Conservation (phyloP, 257 asterid genomes). For the Perilla frutescens region DNA sequence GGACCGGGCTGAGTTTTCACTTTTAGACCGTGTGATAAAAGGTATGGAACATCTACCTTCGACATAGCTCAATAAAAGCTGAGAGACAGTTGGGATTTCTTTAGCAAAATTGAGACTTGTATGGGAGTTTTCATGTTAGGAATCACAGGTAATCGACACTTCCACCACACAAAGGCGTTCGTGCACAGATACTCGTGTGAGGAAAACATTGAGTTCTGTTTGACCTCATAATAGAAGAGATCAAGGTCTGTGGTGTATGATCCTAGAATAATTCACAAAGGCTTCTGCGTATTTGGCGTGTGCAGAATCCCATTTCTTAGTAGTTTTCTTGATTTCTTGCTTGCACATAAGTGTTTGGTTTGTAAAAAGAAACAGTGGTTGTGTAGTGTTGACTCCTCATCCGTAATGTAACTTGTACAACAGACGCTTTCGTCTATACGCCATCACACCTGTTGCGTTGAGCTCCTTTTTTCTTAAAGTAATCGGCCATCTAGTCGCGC, state of each 20-base stretch:
- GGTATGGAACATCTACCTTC: conserved; percentile 18
- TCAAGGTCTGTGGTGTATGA: conserved; percentile 26
- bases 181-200: conserved; percentile 1
- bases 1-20: conserved; percentile 13
- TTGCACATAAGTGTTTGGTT: conserved; percentile 46
- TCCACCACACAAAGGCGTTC: conserved; percentile 17
- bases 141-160: conserved; percentile 30
- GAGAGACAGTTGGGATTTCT: conserved; percentile 31
- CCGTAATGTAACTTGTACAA: conserved; percentile 21
- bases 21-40: conserved; percentile 6
- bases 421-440: background rate
- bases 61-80: conserved; percentile 29
- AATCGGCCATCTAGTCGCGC: too few species aligned
- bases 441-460: background rate
- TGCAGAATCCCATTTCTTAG: conserved; percentile 30
- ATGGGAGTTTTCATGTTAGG: conserved; percentile 24
- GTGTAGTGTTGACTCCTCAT: conserved; percentile 23
- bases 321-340: conserved; percentile 21
- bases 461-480: background rate
- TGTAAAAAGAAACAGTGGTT: conserved; percentile 34
- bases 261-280: conserved; percentile 11
- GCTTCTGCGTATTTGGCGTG: conserved; percentile 35
- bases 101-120: conserved; percentile 28
- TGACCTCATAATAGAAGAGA: conserved; percentile 35
- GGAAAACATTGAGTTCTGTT: conserved; percentile 21